These are phyloP conservation scores for Emydomyces testavorans DNA, from an alignment of 2,329 filamentous ascomycete species.

Conservation along the genomic window DNA sequence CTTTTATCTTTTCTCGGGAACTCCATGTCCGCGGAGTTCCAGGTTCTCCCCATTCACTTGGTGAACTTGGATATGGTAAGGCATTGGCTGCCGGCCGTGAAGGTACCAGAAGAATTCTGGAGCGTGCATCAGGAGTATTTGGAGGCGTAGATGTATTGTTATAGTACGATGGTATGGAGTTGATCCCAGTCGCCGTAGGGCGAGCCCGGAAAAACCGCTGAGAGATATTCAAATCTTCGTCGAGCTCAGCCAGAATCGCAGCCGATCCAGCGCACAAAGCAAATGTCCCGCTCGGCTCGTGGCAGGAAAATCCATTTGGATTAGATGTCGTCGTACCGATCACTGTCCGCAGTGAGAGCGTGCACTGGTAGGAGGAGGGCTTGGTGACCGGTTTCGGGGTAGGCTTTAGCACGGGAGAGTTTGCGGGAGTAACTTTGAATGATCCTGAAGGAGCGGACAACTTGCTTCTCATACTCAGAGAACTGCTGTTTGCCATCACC, in stretches of 20 bases:
- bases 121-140: conserved; percentile 45
- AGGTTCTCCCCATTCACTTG: conserved; percentile 48
- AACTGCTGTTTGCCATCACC: conserved; percentile 29
- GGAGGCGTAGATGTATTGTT: conserved; percentile 46
- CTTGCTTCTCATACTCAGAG: conserved; percentile 29
- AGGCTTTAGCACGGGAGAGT: conserved; percentile 56
- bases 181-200: conserved; percentile 57
- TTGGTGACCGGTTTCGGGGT: conserved; percentile 51
- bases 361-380: conserved; percentile 32
- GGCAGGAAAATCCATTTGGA: conserved; percentile 74
- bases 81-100: conserved; percentile 31
- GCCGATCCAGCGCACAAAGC: conserved; percentile 88
- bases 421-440: conserved; percentile 62
- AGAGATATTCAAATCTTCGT: conserved; percentile 50
- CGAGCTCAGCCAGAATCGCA: conserved; percentile 75
- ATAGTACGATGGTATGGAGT: conserved; percentile 45
- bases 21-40: conserved; percentile 63
- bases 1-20: conserved; percentile 84
- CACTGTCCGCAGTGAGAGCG: conserved; percentile 65
- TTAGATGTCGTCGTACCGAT: conserved; percentile 82
- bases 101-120: conserved; percentile 44
- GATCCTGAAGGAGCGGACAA: conserved; percentile 24
- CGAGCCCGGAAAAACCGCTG: conserved; percentile 88
- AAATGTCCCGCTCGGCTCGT: conserved; percentile 58
- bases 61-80: conserved; percentile 36